phyloP scores from a whole-genome alignment of 1,284 basidiomycete genomes.

The Apiotrichum montevideense region DNA sequence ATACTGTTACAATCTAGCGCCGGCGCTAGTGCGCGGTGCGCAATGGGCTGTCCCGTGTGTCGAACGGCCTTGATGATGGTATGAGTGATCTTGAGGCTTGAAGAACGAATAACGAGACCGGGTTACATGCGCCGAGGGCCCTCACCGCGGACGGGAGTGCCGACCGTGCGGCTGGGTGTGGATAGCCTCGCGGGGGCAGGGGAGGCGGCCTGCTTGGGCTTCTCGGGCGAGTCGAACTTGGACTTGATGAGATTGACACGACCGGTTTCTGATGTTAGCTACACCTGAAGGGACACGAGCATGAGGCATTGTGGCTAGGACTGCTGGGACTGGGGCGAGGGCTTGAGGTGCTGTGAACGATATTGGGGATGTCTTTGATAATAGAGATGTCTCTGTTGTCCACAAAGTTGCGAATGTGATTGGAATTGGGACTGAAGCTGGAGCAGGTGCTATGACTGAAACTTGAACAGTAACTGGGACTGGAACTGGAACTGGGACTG shows the following conservation, averaged over 20 bases:
- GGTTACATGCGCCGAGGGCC: not conserved
- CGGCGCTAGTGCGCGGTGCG: too few relatives aligned
- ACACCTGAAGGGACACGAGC: not conserved
- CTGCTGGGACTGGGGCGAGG: too few relatives aligned
- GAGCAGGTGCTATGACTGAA: too few relatives aligned
- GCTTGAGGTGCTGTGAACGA: not conserved
- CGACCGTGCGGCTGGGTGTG: not conserved
- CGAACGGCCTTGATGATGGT: too few relatives aligned
- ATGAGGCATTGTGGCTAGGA: not conserved
- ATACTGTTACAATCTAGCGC: too few relatives aligned
- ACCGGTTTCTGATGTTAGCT: not conserved
- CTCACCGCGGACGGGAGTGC: not conserved
- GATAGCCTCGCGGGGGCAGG: not conserved
- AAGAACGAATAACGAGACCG: not conserved
- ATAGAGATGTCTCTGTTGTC: not conserved
- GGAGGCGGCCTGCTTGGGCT: not conserved
- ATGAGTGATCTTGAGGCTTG: too few relatives aligned
- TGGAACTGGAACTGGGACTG: too few relatives aligned
- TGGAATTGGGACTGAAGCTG: too few relatives aligned
- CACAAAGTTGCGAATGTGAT: too few relatives aligned
- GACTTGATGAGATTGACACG: constrained; percentile 1
- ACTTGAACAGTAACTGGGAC: too few relatives aligned
- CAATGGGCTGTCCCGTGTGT: too few relatives aligned
- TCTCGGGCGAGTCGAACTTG: not conserved
- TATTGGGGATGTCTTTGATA: not conserved